Evolutionary conservation across 352 stramenopile genomes (phyloP).

Genomic region (Pythium sp.): DNA sequence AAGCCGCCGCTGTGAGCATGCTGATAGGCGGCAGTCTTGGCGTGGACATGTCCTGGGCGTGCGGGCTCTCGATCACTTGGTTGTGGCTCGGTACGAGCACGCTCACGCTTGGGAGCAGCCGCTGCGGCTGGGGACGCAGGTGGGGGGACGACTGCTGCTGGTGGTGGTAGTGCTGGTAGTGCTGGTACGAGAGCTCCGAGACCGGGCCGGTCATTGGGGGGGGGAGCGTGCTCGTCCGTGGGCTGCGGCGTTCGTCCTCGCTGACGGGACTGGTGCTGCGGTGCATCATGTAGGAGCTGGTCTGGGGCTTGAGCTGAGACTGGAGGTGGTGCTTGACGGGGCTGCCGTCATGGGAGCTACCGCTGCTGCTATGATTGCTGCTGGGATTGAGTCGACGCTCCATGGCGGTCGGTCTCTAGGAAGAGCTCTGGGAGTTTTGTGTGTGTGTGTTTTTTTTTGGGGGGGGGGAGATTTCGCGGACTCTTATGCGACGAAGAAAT

Average conservation of each 20-base stretch:
- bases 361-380: neutral
- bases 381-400: constrained; percentile 2
- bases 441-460: too few relatives aligned
- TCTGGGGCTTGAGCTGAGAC: constrained; percentile 2
- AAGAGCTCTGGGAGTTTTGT: neutral
- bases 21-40: constrained; percentile 45
- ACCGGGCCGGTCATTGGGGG: neutral
- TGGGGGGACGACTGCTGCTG: constrained; percentile 5
- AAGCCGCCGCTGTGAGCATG: constrained; percentile 39
- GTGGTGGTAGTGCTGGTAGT: constrained; percentile 11
- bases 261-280: neutral
- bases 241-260: constrained; percentile 3
- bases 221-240: neutral
- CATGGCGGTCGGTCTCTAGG: neutral
- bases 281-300: neutral
- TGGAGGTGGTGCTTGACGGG: neutral
- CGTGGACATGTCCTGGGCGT: constrained; percentile 9
- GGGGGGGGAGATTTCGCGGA: too few relatives aligned
- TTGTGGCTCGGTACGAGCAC: constrained; percentile 4
- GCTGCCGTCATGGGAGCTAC: neutral
- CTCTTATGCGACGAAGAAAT: neutral
- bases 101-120: constrained; percentile 1
- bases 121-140: neutral
- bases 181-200: neutral
- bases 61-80: constrained; percentile 5